Base-by-base conservation (phyloP, 2,329 filamentous ascomycete genomes). In the Pseudofabraea citricarpa region DNA sequence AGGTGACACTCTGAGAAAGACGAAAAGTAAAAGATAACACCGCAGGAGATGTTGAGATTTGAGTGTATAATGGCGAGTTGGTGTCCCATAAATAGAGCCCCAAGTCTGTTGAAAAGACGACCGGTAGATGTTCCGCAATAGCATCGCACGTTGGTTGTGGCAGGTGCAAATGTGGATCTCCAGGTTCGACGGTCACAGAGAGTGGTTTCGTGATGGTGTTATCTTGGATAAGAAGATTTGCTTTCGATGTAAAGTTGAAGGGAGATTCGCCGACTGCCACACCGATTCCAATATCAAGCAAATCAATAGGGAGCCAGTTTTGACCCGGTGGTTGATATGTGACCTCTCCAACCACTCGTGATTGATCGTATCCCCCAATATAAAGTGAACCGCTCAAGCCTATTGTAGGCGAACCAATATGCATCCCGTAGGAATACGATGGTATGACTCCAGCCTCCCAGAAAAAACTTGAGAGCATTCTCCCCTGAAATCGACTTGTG, bases 81-180 rank as follows among this genome's bases (percentile, higher is more conserved):
- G 55, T 61, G 37, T 66, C 46, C 64, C 63, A 67, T 36, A 64
- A 48, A 37, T 65, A 67, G 13, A 66, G 49, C 2, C 54, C 54
- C 13, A 56, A 46, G 8, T 51, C 53, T 1, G 42, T 22, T 23
- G 59, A 35, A 41, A 53, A 64, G 4, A 45, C 56, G 9, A 65
- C 55, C 6, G 62, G 63, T 1, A 67, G 51, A 8, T 54, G n/a
- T 3, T 52, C 9, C 4, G 64, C 53, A 23, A 66, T 60, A 3
- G 58, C 60, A 32, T 63, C 53, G 42, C 63, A 67, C 1, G 62
- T 60, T 13, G 49, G 55, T 31, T 54, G 44, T 1, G 62, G 60
- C 2, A 66, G 55, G 38, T 64, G 59, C 15, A 66, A 39, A 35
- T 65, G 64, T 6, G 60, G 59, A 9, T 54, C 46, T 12, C 44